These are phyloP conservation scores for Tolypocladium paradoxum DNA, from an alignment of 2,329 filamentous ascomycete genomes.

Conservation along the genomic window DNA sequence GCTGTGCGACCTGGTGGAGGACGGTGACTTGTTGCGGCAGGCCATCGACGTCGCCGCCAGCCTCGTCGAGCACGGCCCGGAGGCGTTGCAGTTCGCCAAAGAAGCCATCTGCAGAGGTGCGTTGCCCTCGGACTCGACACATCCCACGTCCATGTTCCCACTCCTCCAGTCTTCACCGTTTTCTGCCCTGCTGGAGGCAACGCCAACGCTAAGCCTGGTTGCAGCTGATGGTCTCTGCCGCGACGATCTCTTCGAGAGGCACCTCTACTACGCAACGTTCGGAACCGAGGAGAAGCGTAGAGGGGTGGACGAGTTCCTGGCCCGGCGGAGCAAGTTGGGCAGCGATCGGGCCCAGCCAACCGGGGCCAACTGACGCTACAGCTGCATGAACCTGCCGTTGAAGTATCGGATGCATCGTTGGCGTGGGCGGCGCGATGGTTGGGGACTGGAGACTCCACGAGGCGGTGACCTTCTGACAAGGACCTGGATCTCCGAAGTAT, in stretches of 20 bases:
- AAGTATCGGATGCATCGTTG: neutral
- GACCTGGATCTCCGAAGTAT: neutral
- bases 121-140: neutral
- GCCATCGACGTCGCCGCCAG: constrained; percentile 13
- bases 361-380: neutral
- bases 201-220: neutral
- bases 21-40: constrained; percentile 13
- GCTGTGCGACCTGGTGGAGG: constrained; percentile 14
- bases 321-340: constrained; percentile 8
- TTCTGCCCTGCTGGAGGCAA: neutral
- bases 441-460: neutral
- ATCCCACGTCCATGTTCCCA: neutral
- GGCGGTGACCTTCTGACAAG: neutral
- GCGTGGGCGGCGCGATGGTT: neutral
- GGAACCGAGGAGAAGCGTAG: constrained; percentile 17
- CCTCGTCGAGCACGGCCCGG: constrained; percentile 11
- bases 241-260: constrained; percentile 22
- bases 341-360: neutral
- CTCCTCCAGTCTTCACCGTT: neutral
- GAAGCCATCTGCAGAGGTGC: constrained; percentile 18
- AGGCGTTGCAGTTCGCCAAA: constrained; percentile 16
- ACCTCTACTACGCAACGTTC: constrained; percentile 25
- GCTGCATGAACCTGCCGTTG: constrained; percentile 2
- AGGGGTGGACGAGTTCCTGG: constrained; percentile 17
- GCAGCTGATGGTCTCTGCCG: constrained; percentile 14